Evolutionary conservation across 352 stramenopile species (phyloP).

Genomic region (Phytopythium mirpurense): DNA sequence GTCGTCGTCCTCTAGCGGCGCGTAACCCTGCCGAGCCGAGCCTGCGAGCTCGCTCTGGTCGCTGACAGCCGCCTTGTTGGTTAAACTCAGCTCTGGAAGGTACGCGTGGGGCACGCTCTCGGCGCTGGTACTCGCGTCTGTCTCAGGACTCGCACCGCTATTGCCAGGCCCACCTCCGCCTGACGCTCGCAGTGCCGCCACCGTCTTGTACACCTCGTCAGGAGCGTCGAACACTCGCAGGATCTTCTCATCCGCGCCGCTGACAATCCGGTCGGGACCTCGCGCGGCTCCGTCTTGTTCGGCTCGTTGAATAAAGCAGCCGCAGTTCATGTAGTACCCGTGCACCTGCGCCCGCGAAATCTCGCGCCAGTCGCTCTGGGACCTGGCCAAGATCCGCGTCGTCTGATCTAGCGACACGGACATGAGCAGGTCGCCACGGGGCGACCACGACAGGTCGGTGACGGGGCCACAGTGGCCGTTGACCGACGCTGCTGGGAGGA

Average conservation of each 20-base stretch:
- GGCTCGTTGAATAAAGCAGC: conserved; percentile 30
- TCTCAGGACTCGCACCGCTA: background rate
- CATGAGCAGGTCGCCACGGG: conserved; percentile 52
- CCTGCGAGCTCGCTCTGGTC: background rate
- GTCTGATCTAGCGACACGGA: conserved; percentile 78
- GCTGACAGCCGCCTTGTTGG: conserved; percentile 46
- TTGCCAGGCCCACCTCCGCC: background rate
- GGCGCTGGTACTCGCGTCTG: background rate
- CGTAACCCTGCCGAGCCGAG: conserved; percentile 17
- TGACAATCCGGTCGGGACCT: conserved; percentile 41
- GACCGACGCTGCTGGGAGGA: conserved; percentile 40
- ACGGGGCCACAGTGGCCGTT: conserved; percentile 53
- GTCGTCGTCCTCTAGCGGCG: conserved; percentile 13
- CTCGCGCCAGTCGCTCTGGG: conserved; percentile 36
- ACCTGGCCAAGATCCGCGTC: conserved; percentile 36
- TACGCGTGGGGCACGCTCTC: conserved; percentile 49
- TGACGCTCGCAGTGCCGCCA: conserved; percentile 16
- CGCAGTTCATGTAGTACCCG: conserved; percentile 79
- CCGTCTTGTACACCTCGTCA: conserved; percentile 31
- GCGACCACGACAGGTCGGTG: conserved; percentile 66
- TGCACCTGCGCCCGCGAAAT: conserved; percentile 78
- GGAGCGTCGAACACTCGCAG: conserved; percentile 72
- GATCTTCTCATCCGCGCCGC: conserved; percentile 81
- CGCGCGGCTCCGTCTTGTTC: conserved; percentile 7
- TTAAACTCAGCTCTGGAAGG: conserved; percentile 68